Conservation (phyloP, 148 eudicot species). For the Diospyros lotus region DNA sequence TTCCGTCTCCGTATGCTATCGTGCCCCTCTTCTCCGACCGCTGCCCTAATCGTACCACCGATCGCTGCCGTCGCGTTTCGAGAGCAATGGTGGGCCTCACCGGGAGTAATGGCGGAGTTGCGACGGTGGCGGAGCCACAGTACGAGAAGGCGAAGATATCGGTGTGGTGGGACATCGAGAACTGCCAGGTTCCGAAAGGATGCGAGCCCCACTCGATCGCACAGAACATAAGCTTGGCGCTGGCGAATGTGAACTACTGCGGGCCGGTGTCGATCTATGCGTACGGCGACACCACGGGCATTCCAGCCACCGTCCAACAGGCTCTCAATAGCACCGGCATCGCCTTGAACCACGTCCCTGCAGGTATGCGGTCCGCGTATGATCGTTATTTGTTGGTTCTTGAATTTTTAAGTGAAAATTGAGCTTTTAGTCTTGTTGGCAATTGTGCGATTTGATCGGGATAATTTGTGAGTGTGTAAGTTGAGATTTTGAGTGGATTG, state of each 20-base stretch:
- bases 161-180: slow-evolving; percentile 88
- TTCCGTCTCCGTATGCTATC: neutral
- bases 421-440: neutral
- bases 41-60: neutral
- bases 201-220: slow-evolving; percentile 61
- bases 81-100: slow-evolving; percentile 16
- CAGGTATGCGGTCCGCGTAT: slow-evolving; percentile 31
- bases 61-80: neutral
- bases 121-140: slow-evolving; percentile 31
- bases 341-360: slow-evolving; percentile 74
- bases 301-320: slow-evolving; percentile 47
- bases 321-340: slow-evolving; percentile 77
- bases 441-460: neutral
- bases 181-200: slow-evolving; percentile 62
- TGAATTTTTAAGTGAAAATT: neutral
- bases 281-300: slow-evolving; percentile 60
- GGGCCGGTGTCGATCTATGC: slow-evolving; percentile 70
- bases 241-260: slow-evolving; percentile 49
- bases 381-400: neutral
- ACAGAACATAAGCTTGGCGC: slow-evolving; percentile 56
- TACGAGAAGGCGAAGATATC: slow-evolving; percentile 56
- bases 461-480: neutral
- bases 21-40: neutral
- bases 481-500: neutral
- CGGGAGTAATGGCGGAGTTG: slow-evolving; percentile 13